Evolutionary conservation across 2,329 filamentous ascomycete species (phyloP).

Genomic region (Alternaria novae-zelandiae): DNA sequence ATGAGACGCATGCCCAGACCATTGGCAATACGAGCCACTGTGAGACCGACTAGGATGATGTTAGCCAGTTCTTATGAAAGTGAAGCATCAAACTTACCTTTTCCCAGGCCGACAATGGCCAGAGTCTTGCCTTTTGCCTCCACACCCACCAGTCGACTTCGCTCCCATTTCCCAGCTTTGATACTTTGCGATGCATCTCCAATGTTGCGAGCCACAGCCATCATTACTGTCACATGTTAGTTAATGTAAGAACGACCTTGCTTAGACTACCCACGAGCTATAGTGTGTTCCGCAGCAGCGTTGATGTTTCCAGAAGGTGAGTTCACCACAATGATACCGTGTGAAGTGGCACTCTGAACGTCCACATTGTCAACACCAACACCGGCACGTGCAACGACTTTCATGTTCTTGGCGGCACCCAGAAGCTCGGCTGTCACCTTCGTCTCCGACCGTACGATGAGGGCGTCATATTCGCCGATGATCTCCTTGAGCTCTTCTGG

Average conservation of each 20-base stretch:
- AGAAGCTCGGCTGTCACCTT: constrained; percentile 76
- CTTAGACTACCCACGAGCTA: constrained; percentile 54
- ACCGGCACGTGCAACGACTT: constrained; percentile 80
- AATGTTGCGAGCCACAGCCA: constrained; percentile 76
- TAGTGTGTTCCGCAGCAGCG: constrained; percentile 79
- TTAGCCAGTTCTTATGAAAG: constrained; percentile 7
- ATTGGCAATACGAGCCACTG: constrained; percentile 78
- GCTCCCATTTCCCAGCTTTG: constrained; percentile 77
- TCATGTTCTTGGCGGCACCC: constrained; percentile 69
- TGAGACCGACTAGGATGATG: constrained; percentile 67
- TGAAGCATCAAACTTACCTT: constrained; percentile 56
- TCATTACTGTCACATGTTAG: constrained; percentile 60
- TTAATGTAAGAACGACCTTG: not conserved
- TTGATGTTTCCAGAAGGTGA: constrained; percentile 80
- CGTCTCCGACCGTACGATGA: constrained; percentile 82
- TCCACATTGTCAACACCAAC: constrained; percentile 84
- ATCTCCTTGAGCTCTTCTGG: constrained; percentile 68
- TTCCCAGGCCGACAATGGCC: constrained; percentile 80
- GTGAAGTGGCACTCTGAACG: constrained; percentile 72
- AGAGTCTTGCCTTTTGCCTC: constrained; percentile 80
- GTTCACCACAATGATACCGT: constrained; percentile 82
- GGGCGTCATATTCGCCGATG: constrained; percentile 74
- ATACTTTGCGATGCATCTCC: constrained; percentile 72
- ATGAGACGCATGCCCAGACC: constrained; percentile 78
- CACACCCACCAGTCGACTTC: constrained; percentile 74